Conservation (phyloP, 768 basidiomycete genomes). For the Artomyces pyxidatus region DNA sequence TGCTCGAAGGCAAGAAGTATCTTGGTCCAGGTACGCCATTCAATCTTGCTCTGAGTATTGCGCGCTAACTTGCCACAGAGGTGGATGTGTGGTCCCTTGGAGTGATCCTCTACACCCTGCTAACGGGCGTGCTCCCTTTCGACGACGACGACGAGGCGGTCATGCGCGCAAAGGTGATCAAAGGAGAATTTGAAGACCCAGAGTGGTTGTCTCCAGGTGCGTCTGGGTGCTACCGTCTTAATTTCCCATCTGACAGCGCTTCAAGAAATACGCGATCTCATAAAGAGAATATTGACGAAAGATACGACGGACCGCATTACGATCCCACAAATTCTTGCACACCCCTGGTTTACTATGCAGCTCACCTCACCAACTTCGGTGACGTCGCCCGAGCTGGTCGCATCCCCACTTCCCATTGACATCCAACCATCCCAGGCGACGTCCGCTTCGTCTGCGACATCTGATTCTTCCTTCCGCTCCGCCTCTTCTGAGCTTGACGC, state of each 20-base stretch:
- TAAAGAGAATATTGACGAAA: conserved; percentile 66
- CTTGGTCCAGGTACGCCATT: conserved; percentile 65
- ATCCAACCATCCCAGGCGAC: conserved; percentile 24
- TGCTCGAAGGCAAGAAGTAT: conserved; percentile 83
- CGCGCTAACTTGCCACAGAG: conserved; percentile 39
- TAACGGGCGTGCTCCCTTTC: conserved; percentile 63
- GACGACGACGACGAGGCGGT: conserved; percentile 37
- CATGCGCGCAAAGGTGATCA: conserved; percentile 69
- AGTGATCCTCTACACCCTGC: conserved; percentile 81
- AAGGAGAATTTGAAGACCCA: conserved; percentile 86
- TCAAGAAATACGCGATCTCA: conserved; percentile 87
- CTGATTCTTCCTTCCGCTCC: conserved; percentile 33
- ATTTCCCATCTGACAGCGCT: no score
- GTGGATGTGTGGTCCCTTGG: conserved; percentile 96
- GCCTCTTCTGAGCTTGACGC: conserved; percentile 19
- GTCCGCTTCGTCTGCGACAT: conserved; percentile 37
- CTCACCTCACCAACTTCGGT: conserved; percentile 10
- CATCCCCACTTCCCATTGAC: conserved; percentile 21
- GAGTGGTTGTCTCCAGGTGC: conserved; percentile 84
- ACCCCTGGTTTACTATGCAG: conserved; percentile 82
- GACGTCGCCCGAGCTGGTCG: conserved; percentile 21
- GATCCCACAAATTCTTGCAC: conserved; percentile 79
- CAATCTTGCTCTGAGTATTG: neutral
- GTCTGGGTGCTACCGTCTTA: no score
- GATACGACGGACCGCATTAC: conserved; percentile 70